Conservation (phyloP, 2,329 filamentous ascomycete species). For the Arthrobotrys conoides region DNA sequence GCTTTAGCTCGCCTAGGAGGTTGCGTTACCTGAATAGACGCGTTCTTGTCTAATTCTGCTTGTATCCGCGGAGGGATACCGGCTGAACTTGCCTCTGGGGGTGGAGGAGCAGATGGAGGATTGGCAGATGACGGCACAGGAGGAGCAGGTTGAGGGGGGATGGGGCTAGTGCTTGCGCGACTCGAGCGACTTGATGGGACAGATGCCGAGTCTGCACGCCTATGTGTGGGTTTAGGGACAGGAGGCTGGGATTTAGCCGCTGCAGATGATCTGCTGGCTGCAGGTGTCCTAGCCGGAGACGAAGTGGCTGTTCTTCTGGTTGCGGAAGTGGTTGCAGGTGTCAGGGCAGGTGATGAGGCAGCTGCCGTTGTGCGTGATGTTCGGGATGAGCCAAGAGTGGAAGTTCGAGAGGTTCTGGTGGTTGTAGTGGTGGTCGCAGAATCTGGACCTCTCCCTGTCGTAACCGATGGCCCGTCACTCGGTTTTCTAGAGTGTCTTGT, state of each 20-base stretch:
- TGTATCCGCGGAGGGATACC: slow-evolving; percentile 59
- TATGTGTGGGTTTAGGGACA: slow-evolving; percentile 41
- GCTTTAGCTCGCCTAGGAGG: slow-evolving; percentile 59
- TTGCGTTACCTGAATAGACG: slow-evolving; percentile 57
- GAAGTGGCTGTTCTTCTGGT: slow-evolving; percentile 25
- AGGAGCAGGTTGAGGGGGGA: slow-evolving; percentile 37
- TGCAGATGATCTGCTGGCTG: slow-evolving; percentile 36
- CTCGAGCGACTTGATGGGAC: slow-evolving; percentile 35
- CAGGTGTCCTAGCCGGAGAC: slow-evolving; percentile 36
- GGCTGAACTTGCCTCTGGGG: slow-evolving; percentile 52
- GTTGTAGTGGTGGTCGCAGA: slow-evolving; percentile 40
- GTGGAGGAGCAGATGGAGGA: slow-evolving; percentile 51
- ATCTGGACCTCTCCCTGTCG: slow-evolving; percentile 43
- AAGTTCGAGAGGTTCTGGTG: slow-evolving; percentile 39
- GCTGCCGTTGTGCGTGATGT: slow-evolving; percentile 37
- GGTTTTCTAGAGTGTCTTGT: slow-evolving; percentile 48
- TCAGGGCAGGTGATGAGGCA: slow-evolving; percentile 34
- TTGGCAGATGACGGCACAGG: slow-evolving; percentile 35
- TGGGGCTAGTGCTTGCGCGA: slow-evolving; percentile 41
- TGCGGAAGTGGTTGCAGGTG: slow-evolving; percentile 25
- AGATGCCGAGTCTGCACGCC: slow-evolving; percentile 48
- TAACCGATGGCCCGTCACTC: slow-evolving; percentile 43
- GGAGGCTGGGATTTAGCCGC: slow-evolving; percentile 47
- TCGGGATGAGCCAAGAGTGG: slow-evolving; percentile 43
- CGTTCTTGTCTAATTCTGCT: slow-evolving; percentile 60